Conservation (phyloP, 495 filamentous ascomycete genomes). For the Pseudomonodictys pantanalensis region DNA sequence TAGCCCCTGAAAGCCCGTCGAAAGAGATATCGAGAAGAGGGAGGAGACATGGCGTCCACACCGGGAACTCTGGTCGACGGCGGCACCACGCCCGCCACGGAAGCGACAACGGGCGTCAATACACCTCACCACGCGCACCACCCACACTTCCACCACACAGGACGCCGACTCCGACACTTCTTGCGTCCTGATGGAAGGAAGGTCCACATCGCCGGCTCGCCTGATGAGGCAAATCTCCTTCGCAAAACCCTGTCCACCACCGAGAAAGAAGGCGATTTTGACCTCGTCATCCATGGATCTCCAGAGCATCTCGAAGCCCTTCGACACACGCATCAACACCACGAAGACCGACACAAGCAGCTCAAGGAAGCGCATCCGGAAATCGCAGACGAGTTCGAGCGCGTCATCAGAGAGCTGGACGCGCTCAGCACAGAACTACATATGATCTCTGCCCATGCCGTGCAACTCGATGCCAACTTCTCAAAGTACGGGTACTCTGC, state of each 20-base stretch:
- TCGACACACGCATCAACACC: slow-evolving; percentile 47
- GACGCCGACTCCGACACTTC: slow-evolving; percentile 49
- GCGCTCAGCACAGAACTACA: slow-evolving; percentile 51
- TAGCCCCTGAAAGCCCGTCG: not conserved
- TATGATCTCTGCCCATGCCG: slow-evolving; percentile 50
- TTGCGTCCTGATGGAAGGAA: slow-evolving; percentile 52
- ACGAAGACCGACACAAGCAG: slow-evolving; percentile 45
- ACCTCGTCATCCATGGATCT: slow-evolving; percentile 53
- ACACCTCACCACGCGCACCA: slow-evolving; percentile 18
- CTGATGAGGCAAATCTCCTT: slow-evolving; percentile 50
- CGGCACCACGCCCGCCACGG: not conserved
- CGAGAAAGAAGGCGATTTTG: slow-evolving; percentile 47
- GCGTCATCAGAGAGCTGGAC: slow-evolving; percentile 50
- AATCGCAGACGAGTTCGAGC: slow-evolving; percentile 52
- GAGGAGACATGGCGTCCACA: slow-evolving; percentile 13
- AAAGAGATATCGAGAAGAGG: not conserved
- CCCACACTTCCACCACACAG: slow-evolving; percentile 27
- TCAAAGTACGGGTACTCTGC: slow-evolving; percentile 58
- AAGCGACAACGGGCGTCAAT: not conserved
- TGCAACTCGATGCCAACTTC: slow-evolving; percentile 56
- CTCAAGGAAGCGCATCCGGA: slow-evolving; percentile 48
- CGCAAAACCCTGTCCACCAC: slow-evolving; percentile 41
- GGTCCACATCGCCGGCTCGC: slow-evolving; percentile 53
- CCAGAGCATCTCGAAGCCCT: slow-evolving; percentile 53
- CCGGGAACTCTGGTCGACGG: slow-evolving; percentile 20